Base-by-base conservation (phyloP, 1,284 basidiomycete species). In the Apiotrichum montevideense region DNA sequence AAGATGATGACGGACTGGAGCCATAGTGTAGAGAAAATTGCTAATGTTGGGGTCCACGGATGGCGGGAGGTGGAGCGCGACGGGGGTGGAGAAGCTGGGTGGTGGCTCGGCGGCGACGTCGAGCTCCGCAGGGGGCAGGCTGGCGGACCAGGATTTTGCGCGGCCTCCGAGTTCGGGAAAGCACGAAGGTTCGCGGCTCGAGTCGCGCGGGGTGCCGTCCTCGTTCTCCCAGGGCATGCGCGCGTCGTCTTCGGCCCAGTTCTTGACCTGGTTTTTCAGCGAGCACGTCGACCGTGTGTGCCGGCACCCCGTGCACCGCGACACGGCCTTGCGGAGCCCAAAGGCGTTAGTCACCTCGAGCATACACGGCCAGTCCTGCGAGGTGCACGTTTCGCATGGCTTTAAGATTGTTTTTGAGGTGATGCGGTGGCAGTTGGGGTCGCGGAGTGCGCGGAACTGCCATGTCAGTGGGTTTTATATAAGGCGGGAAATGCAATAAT, bases 231-330 rank as follows among this genome's bases (percentile, higher is more conserved):
- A 49, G 1, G 47, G 47, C 35, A 39, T 37, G 35, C 34, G 1
- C 32, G 3, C 9, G 21, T 15, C 14, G 35, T n/a, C 14, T 3
- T 32, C 35, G 10, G 35, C 35, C 47, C 47, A 49, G 9, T 9
- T 10, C 7, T 49, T 37, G 8, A 35, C 47, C 15, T 14, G 6
- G 4, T 49, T 13, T 37, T 49, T 49, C 35, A 49, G 47, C 1
- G 47, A 39, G 35, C 47, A 49, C 15, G 47, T 49, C 35, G 47
- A 49, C 15, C 47, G 47, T 5, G 47, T 49, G 47, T 49, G 47
- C 10, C 47, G 47, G 35, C 47, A 49, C 6, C 47, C 47, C 4
- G n/a, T 33, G 21, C 47, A 49, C 35, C 47, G 47, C 5, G 47
- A 49, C 2, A 49, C n/a, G 13, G 34, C 33, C 37, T 40, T 49